phyloP scores from a whole-genome alignment of 768 basidiomycete genomes.

The Mycena leptocephala region DNA sequence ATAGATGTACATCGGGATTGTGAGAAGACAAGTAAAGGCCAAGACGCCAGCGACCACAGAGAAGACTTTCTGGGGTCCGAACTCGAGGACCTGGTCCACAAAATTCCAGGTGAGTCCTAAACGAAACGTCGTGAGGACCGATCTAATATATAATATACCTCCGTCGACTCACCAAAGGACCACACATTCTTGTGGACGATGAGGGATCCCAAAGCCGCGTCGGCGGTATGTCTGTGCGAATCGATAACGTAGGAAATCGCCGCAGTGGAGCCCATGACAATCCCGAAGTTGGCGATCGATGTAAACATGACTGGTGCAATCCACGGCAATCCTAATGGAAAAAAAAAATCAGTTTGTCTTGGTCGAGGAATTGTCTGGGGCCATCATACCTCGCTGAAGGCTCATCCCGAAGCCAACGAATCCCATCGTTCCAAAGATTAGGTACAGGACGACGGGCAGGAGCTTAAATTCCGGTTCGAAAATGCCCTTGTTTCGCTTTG shows the following conservation, averaged over 20 bases:
- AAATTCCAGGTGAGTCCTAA: constrained; percentile 27
- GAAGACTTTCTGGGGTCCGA: constrained; percentile 29
- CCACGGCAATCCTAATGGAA: constrained; percentile 5
- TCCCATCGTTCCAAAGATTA: constrained; percentile 26
- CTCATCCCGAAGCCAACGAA: constrained; percentile 28
- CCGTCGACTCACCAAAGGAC: constrained; percentile 8
- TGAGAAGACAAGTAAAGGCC: background rate
- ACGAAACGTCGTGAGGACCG: background rate
- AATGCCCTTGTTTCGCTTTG: constrained; percentile 26
- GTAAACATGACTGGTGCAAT: constrained; percentile 30
- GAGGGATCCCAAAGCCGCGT: constrained; percentile 26
- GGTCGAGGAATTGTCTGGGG: background rate
- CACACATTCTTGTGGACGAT: constrained; percentile 32
- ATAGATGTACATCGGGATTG: constrained; percentile 31
- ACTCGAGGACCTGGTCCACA: constrained; percentile 16
- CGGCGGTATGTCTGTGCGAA: constrained; percentile 27
- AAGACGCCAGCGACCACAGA: constrained; percentile 3
- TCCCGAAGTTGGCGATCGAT: constrained; percentile 23
- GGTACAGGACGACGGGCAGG: constrained; percentile 16
- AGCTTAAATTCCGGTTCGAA: constrained; percentile 32
- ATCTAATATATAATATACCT: too few relatives aligned
- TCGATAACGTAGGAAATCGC: constrained; percentile 29
- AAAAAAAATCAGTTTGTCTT: too few relatives aligned
- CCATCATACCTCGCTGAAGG: constrained; percentile 2
- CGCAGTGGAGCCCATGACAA: constrained; percentile 28